Percentiles rank a stretch among this genome's conserved stretches.
Evolutionary conservation across 1,139 yeast genomes (phyloP).

Genomic region (Zygoascus hellenicus): DNA sequence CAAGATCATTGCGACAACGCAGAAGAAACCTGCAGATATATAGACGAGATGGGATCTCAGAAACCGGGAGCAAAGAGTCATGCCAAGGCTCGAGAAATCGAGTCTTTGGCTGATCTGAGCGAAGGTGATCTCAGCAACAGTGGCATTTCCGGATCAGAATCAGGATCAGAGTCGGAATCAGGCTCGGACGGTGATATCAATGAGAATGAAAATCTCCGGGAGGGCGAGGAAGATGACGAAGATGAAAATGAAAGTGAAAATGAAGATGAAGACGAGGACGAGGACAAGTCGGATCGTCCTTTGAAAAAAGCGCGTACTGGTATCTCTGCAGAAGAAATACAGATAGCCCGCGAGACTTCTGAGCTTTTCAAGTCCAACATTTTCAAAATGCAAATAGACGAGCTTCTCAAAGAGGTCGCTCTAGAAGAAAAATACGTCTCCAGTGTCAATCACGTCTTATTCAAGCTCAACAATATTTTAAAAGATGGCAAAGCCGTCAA

Average conservation of each 20-base stretch:
- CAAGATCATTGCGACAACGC: neutral
- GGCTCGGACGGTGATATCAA: constrained; percentile 18
- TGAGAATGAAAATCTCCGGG: constrained; percentile 21
- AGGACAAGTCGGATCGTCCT: constrained; percentile 8
- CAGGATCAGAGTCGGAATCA: constrained; percentile 11
- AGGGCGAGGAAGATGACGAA: constrained; percentile 15
- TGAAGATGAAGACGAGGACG: constrained; percentile 15
- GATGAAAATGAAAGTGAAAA: constrained; percentile 14
- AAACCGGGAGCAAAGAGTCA: no score
- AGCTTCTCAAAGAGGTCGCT: constrained; percentile 70
- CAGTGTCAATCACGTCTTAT: constrained; percentile 70
- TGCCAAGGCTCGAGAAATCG: no score
- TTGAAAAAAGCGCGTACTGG: constrained; percentile 8
- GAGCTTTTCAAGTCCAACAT: constrained; percentile 91
- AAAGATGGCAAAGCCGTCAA: constrained; percentile 52
- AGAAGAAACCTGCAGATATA: no score
- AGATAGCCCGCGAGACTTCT: constrained; percentile 87
- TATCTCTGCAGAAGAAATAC: constrained; percentile 77
- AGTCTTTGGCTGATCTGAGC: no score
- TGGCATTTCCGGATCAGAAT: neutral
- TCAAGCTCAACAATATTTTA: constrained; percentile 65
- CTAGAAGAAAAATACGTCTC: constrained; percentile 63
- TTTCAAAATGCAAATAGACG: constrained; percentile 91
- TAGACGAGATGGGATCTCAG: neutral
- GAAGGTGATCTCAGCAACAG: neutral